Evolutionary conservation across 495 filamentous ascomycete genomes (phyloP).

Genomic region (Physcia stellaris): DNA sequence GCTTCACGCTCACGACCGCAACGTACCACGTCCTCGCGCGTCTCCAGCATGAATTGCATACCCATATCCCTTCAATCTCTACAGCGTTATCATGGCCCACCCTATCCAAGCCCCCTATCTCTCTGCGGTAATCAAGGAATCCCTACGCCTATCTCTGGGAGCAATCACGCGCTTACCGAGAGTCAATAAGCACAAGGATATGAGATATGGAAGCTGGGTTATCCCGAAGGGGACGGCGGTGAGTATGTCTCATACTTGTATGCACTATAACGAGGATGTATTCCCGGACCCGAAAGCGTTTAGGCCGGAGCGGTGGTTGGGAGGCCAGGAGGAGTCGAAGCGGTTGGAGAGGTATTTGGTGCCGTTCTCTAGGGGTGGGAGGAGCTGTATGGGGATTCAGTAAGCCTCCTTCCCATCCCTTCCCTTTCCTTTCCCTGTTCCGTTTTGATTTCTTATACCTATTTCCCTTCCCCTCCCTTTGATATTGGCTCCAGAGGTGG

Average conservation of each 20-base stretch:
- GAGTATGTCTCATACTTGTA: slow-evolving; percentile 18
- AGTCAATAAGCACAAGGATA: slow-evolving; percentile 7
- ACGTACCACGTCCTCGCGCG: slow-evolving; percentile 18
- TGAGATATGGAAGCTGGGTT: slow-evolving; percentile 13
- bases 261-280: slow-evolving; percentile 20
- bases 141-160: slow-evolving; percentile 24
- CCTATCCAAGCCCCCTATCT: slow-evolving; percentile 25
- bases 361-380: slow-evolving; percentile 18
- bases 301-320: slow-evolving; percentile 33
- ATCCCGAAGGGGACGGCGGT: slow-evolving; percentile 23
- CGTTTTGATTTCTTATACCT: too few relatives aligned
- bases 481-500: too few relatives aligned
- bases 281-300: slow-evolving; percentile 26
- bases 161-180: slow-evolving; percentile 14
- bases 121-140: slow-evolving; percentile 28
- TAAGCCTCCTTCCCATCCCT: too few relatives aligned
- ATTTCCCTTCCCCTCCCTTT: too few relatives aligned
- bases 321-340: slow-evolving; percentile 26
- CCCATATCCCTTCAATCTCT: slow-evolving; percentile 12
- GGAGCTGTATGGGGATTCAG: slow-evolving; percentile 21
- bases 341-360: slow-evolving; percentile 16
- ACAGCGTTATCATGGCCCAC: slow-evolving; percentile 7
- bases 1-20: slow-evolving; percentile 17
- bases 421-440: too few relatives aligned
- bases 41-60: slow-evolving; percentile 14